Conservation (phyloP, 1,284 basidiomycete species). For the Cystobasidium pallidum region DNA sequence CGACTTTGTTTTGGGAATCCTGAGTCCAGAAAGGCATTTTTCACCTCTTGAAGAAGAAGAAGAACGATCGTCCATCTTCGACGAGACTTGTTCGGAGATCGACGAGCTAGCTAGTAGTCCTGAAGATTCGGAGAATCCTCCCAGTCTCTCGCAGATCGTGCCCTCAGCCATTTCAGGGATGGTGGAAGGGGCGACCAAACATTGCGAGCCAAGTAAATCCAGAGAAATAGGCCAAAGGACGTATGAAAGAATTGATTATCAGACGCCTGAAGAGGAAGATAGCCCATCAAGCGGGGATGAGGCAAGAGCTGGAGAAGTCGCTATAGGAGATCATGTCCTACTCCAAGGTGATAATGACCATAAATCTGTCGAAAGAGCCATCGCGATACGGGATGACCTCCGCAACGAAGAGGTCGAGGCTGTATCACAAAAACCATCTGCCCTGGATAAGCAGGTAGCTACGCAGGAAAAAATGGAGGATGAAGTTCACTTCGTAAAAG, state of each 20-base stretch:
- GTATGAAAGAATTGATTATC: not conserved
- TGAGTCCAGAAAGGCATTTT: not conserved
- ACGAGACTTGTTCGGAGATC: not conserved
- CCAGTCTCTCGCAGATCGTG: no score
- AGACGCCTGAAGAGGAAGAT: not conserved
- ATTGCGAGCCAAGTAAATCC: not conserved
- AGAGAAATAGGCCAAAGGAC: not conserved
- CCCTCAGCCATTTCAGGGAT: not conserved
- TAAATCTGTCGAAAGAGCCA: not conserved
- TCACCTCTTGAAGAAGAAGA: not conserved
- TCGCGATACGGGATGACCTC: not conserved
- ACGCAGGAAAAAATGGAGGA: not conserved
- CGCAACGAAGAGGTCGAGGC: not conserved
- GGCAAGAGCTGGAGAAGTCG: not conserved
- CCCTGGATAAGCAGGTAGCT: not conserved
- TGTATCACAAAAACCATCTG: not conserved
- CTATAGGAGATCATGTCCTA: not conserved
- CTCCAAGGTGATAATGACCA: not conserved
- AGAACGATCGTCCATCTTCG: not conserved
- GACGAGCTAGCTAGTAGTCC: not conserved
- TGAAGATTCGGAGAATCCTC: not conserved
- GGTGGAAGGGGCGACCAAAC: not conserved
- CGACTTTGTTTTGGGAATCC: not conserved
- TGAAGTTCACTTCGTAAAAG: conserved; percentile 4
- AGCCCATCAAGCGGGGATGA: not conserved